Base-by-base conservation (phyloP, 176 grass and related monocot species). In the Eleusine indica region DNA sequence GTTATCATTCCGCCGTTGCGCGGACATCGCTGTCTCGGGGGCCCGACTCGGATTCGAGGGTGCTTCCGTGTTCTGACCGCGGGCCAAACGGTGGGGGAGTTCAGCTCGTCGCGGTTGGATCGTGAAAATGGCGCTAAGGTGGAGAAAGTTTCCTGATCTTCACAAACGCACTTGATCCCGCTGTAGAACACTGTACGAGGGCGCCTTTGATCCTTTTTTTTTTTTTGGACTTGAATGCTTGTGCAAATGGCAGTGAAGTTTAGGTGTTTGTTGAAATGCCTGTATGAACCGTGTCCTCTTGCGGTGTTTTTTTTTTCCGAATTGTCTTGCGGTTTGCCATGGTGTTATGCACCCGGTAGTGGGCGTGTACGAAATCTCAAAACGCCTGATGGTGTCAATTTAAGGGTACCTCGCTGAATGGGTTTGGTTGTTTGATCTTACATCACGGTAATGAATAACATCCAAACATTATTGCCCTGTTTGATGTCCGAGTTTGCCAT, bases 211-310 rank as follows among this genome's bases (percentile, higher is more conserved):
- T 74, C 38, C 49, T 3, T 56, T 18, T 19, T 5, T 56, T 3
- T 12, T 25, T 25, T 25, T 25, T 25, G 25, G 25, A 25, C 11
- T 11, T 2, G 16, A 69, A 69, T 9, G 49, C 37, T 7, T 3
- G 38, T 60, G 4, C 39, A 44, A 44, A 30, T 43, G 46, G 3
- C 0, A 1, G 35, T 40, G 67, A 51, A 58, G 51, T 71, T 6
- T 3, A 83, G 42, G 13, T 83, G 75, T 75, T 90, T 44, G 80
- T 53, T 83, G 80, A 90, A 87, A 87, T 87, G 75, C 9, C 1
- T 51, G 2, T 67, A 41, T 61, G 11, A 21, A 68, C 7, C 30
- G 69, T 56, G 57, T 15, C 4, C 18, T 66, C 38, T 81, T 9
- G 18, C 3, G 2, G 4, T 3, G 5, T 4, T 79, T 29, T 25